Percentiles rank a stretch among this genome's conserved stretches.
Evolutionary conservation across 768 basidiomycete genomes (phyloP).

Genomic region (Leccinum rimulosum): DNA sequence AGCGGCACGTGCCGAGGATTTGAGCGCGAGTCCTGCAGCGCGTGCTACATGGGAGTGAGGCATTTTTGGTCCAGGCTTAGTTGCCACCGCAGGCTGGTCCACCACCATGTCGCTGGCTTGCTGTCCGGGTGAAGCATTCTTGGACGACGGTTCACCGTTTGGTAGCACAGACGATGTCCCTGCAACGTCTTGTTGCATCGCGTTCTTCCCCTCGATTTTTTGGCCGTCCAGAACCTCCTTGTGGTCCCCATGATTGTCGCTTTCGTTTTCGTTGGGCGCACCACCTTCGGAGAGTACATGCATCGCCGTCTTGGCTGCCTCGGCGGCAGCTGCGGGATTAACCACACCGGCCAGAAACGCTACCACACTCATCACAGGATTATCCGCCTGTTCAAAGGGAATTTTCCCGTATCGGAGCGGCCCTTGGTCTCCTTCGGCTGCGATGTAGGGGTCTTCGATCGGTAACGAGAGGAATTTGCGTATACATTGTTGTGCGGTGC

Average conservation of each 20-base stretch:
- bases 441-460: conserved; percentile 92
- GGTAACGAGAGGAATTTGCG: conserved; percentile 93
- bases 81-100: conserved; percentile 34
- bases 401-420: conserved; percentile 71
- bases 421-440: conserved; percentile 73
- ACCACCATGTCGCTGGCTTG: conserved; percentile 46
- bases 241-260: conserved; percentile 21
- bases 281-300: conserved; percentile 72
- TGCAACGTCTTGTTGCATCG: conserved; percentile 33
- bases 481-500: conserved; percentile 92
- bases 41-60: conserved; percentile 75
- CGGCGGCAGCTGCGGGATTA: conserved; percentile 84
- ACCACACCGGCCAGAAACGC: conserved; percentile 95
- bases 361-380: conserved; percentile 98
- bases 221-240: conserved; percentile 34
- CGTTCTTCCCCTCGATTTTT: conserved; percentile 44
- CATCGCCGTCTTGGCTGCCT: conserved; percentile 88
- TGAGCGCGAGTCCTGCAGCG: conserved; percentile 85
- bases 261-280: conserved; percentile 37
- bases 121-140: conserved; percentile 14
- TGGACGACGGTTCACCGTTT: conserved; percentile 16
- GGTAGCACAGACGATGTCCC: conserved; percentile 6
- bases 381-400: conserved; percentile 93
- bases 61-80: conserved; percentile 38
- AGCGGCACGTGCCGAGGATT: conserved; percentile 86